These are phyloP conservation scores for Cydonia oblonga DNA, from an alignment of 331 rosid species.

Conservation along the genomic window DNA sequence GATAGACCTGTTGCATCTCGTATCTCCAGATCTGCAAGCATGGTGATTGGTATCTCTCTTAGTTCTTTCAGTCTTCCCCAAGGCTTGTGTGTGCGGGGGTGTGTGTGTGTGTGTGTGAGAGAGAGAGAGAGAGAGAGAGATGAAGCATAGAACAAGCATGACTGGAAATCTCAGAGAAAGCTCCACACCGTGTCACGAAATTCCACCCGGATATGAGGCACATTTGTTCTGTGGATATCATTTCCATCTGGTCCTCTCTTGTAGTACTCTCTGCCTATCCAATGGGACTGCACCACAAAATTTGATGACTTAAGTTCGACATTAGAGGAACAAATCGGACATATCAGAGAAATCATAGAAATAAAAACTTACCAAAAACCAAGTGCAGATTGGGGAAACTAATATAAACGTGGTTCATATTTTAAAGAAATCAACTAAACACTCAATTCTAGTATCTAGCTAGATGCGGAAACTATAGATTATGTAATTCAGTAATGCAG, in stretches of 20 bases:
- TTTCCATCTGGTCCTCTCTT: constrained; percentile 87
- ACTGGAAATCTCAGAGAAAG: background rate
- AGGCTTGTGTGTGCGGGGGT: background rate
- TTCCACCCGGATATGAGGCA: constrained; percentile 92
- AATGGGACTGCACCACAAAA: constrained; percentile 57
- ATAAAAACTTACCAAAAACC: background rate
- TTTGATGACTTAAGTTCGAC: background rate
- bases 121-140: background rate
- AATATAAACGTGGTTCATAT: too few relatives aligned
- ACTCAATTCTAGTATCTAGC: too few relatives aligned
- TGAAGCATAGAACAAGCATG: background rate
- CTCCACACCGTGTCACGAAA: constrained; percentile 72
- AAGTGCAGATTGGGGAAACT: too few relatives aligned
- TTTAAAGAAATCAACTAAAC: too few relatives aligned
- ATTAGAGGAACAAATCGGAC: background rate
- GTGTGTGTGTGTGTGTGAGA: background rate
- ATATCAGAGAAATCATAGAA: background rate
- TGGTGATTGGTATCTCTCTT: background rate
- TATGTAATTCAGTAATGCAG: background rate
- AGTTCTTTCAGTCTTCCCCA: background rate
- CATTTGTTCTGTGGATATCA: constrained; percentile 84
- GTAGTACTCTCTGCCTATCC: constrained; percentile 90
- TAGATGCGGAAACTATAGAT: background rate
- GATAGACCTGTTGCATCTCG: constrained; percentile 82
- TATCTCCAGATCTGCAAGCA: constrained; percentile 82